Evolutionary conservation across 1,139 yeast genomes (phyloP), one percentile per base, ranked within the genome.

Genomic region (Taphrina deformans): DNA sequence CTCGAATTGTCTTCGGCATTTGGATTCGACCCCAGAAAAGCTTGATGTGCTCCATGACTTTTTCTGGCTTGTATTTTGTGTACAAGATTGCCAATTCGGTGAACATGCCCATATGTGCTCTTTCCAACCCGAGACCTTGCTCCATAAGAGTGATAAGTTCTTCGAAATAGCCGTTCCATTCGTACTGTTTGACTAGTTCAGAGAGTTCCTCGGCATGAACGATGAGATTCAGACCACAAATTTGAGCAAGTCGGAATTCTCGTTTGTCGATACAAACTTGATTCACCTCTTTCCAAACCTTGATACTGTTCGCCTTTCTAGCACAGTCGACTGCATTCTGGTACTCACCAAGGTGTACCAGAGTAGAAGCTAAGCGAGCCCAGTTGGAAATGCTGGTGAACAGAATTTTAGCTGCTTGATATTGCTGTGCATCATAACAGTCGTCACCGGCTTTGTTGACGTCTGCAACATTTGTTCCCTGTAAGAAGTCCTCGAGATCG

Each of bases 61-160:
- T 88, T 67, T 86, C 89, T 51, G 98, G 97, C 69, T 85, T 85
- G 78, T 92, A 93, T 77, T 92, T 93, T 71, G 95, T 83, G 80
- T 93, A 93, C 72, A 93, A 81, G 65, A 89, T 82, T 21, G 98
- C 97, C 74, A 95, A 83, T 77, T 92, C 97, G 10, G 99, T 93
- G 76, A 95, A 93, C 98, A 93, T 93, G 73, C 98, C 99, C 98
- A 93, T 93, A 75, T 95, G 99, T 45, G 99, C 99, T 76, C 99
- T 88, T 80, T 93, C 99, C 72, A 93, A 83, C 61, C 96, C 96
- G 68, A 93, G 83, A 71, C 99, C 99, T 72, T 91, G 95, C 79
- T 93, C 99, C 73, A 93, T 90, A 73, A 93, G 83, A 18, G 97
- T 84, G 71, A 93, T 89, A 70, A 95, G 83, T 79, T 95, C 97